Conservation (phyloP, 2,329 filamentous ascomycete genomes). For the Ascosphaera apis region DNA sequence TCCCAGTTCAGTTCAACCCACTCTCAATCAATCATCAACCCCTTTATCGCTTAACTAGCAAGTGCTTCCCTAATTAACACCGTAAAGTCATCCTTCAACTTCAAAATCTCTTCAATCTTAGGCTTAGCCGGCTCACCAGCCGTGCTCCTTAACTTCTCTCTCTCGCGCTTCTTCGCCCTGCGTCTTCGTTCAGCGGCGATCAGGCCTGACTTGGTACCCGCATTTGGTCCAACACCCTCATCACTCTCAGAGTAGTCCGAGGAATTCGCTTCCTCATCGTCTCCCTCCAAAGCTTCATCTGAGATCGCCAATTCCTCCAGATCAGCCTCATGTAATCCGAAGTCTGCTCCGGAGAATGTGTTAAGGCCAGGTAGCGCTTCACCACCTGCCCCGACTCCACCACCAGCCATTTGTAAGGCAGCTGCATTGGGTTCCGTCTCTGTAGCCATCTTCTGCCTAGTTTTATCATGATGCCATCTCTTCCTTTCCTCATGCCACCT, state of each 20-base stretch:
- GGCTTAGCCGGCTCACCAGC: slow-evolving; percentile 75
- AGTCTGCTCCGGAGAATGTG: slow-evolving; percentile 58
- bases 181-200: slow-evolving; percentile 68
- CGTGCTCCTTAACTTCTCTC: slow-evolving; percentile 39
- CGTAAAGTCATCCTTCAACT: slow-evolving; percentile 58
- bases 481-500: slow-evolving; percentile 88
- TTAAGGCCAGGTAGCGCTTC: slow-evolving; percentile 29
- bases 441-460: slow-evolving; percentile 93
- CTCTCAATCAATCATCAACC: too few relatives aligned
- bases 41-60: slow-evolving; percentile 40
- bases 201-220: slow-evolving; percentile 32
- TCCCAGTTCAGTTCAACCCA: too few relatives aligned
- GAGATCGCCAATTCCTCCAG: slow-evolving; percentile 68
- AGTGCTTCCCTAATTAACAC: slow-evolving; percentile 62
- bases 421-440: slow-evolving; percentile 28
- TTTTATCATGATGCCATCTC: slow-evolving; percentile 97
- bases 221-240: neutral
- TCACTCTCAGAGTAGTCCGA: neutral
- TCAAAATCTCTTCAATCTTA: slow-evolving; percentile 51
- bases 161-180: slow-evolving; percentile 54
- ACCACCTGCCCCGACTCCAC: slow-evolving; percentile 17
- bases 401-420: slow-evolving; percentile 11
- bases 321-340: slow-evolving; percentile 67
- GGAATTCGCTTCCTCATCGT: slow-evolving; percentile 47
- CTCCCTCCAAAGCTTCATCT: slow-evolving; percentile 41